Evolutionary conservation across 2,329 filamentous ascomycete genomes (phyloP).

Genomic region (Fusarium virguliforme): DNA sequence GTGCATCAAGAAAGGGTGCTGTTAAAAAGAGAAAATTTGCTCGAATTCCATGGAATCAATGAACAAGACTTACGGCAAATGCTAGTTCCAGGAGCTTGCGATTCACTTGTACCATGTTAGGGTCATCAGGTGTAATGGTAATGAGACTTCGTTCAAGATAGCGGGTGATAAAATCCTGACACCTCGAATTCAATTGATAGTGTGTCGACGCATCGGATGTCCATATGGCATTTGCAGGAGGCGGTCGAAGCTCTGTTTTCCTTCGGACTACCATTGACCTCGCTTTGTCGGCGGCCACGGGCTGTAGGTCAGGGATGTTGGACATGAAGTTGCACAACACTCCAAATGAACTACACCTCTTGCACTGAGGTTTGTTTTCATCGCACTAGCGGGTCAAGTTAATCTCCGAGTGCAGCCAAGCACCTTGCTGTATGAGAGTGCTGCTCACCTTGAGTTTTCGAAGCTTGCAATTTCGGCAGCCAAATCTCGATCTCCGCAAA

Average conservation of each 20-base stretch:
- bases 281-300: slow-evolving; percentile 48
- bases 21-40: background rate
- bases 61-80: slow-evolving; percentile 55
- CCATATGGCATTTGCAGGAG: slow-evolving; percentile 56
- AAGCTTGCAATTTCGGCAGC: slow-evolving; percentile 68
- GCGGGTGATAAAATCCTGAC: slow-evolving; percentile 60
- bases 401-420: background rate
- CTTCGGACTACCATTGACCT: slow-evolving; percentile 36
- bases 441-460: slow-evolving; percentile 63
- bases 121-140: slow-evolving; percentile 56
- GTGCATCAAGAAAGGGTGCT: slow-evolving; percentile 65
- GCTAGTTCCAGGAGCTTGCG: slow-evolving; percentile 57
- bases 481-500: slow-evolving; percentile 60
- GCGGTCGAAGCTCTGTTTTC: slow-evolving; percentile 44
- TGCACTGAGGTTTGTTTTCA: slow-evolving; percentile 62
- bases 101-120: slow-evolving; percentile 58
- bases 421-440: background rate
- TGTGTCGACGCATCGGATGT: slow-evolving; percentile 51
- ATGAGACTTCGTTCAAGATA: slow-evolving; percentile 59
- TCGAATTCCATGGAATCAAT: background rate
- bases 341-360: slow-evolving; percentile 60
- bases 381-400: slow-evolving; percentile 59
- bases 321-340: slow-evolving; percentile 62
- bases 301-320: slow-evolving; percentile 58
- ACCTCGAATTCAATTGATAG: slow-evolving; percentile 58